A percentile compares a stretch with the other conserved stretches of the same genome.
phyloP scores from a whole-genome alignment of 2,329 filamentous ascomycete species.

The Pseudogymnoascus sp. region DNA sequence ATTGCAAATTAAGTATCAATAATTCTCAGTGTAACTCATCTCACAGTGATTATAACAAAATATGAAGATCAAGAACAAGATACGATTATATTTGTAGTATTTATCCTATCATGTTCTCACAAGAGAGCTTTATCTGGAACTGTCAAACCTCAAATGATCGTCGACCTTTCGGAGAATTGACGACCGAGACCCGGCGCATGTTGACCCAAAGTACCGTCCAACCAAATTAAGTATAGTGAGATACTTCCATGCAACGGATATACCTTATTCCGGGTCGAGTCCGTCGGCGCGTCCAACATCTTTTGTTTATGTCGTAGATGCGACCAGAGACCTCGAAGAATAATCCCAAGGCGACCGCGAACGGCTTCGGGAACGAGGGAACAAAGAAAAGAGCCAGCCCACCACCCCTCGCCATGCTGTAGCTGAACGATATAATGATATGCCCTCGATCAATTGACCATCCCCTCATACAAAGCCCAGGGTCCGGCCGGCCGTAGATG shows the following conservation, averaged over 20 bases:
- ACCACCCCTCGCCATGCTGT: not conserved
- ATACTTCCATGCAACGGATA: conserved; percentile 7
- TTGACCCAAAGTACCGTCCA: not conserved
- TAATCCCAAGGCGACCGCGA: not conserved
- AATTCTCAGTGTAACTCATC: not conserved
- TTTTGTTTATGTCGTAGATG: conserved; percentile 6
- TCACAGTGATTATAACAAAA: not conserved
- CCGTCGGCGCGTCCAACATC: conserved; percentile 1
- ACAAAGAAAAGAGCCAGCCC: not conserved
- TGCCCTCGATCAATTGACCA: not conserved
- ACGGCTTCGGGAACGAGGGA: conserved; percentile 1
- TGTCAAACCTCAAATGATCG: not conserved
- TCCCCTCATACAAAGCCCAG: conserved; percentile 1
- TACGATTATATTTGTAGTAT: not conserved
- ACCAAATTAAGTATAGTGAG: conserved; percentile 1
- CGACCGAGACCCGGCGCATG: not conserved
- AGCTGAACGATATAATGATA: not conserved
- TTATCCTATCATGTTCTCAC: not conserved
- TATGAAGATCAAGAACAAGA: not conserved
- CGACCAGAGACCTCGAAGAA: not conserved
- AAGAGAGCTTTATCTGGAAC: not conserved
- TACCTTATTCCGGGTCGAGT: conserved; percentile 4
- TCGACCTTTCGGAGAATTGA: not conserved
- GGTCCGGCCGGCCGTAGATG: not conserved
- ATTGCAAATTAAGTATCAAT: not conserved